Conservation (phyloP, 208 protist genomes). For the Cochliopodium minus region DNA sequence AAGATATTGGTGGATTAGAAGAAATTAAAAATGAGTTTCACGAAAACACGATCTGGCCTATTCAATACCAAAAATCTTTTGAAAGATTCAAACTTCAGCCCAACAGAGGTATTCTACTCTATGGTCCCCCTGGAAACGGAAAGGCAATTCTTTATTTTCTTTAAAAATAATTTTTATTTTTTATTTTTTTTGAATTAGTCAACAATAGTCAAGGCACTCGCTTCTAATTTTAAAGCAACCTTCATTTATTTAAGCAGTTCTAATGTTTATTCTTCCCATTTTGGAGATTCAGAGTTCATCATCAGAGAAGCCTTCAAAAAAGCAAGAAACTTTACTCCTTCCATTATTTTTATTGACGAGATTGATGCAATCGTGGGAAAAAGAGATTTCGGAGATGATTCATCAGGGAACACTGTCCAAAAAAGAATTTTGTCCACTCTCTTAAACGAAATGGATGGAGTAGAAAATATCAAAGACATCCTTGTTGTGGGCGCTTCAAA, state of each 20-base stretch:
- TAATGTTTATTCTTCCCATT: conserved; percentile 57
- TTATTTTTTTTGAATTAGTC: conserved; percentile 23
- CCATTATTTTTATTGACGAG: conserved; percentile 80
- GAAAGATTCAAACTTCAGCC: conserved; percentile 22
- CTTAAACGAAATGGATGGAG: conserved; percentile 89
- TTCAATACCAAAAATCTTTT: conserved; percentile 13
- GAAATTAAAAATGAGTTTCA: conserved; percentile 12
- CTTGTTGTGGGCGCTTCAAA: conserved; percentile 66
- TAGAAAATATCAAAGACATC: conserved; percentile 59
- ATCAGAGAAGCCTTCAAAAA: conserved; percentile 56
- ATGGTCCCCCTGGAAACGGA: conserved; percentile 75
- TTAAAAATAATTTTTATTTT: not conserved
- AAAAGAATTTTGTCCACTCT: conserved; percentile 77
- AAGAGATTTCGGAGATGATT: conserved; percentile 13
- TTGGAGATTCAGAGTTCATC: conserved; percentile 70
- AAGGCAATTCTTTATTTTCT: conserved; percentile 31
- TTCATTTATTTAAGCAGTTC: conserved; percentile 64
- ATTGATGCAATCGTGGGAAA: conserved; percentile 65
- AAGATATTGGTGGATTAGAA: conserved; percentile 17
- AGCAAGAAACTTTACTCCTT: conserved; percentile 53
- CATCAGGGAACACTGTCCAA: conserved; percentile 27
- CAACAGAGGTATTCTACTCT: conserved; percentile 68
- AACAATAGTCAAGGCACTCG: conserved; percentile 58
- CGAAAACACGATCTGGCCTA: conserved; percentile 15
- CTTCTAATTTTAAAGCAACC: conserved; percentile 43